Evolutionary conservation across 2,329 filamentous ascomycete genomes (phyloP), one percentile per base, ranked within the genome.

Genomic region (Ramularia collo-cygni): DNA sequence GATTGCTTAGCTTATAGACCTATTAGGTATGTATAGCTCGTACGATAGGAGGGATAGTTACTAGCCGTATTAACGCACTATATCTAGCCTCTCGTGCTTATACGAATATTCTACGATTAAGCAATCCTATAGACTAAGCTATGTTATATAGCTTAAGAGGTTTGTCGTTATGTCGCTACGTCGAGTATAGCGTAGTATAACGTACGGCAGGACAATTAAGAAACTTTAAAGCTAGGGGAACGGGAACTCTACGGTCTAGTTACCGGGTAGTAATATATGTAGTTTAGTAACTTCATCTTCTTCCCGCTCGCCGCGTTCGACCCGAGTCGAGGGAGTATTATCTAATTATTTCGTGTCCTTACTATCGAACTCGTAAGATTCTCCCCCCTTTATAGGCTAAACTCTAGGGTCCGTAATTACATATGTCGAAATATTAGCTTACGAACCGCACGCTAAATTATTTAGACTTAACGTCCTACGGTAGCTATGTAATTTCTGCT

Each of bases 31-130:
- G 45, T 36, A 16, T 15, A 24, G 6, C 6, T 10, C 6, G 10
- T n/a, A n/a, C n/a, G n/a, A n/a, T n/a, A n/a, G n/a, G n/a, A n/a
- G n/a, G n/a, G n/a, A n/a, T n/a, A n/a, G n/a, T n/a, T n/a, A n/a
- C n/a, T n/a, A n/a, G n/a, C n/a, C n/a, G 14, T 14, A 26, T 38
- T 46, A n/a, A 40, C 28, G 7, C 14, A 21, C 10, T 19, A 28
- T 17, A 13, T 4, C 29, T 48, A 46, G 9, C 30, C 10, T 51
- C 10, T 38, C 46, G 32, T 51, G 48, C 31, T 51, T 46, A 3
- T 51, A 47, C 21, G 48, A 46, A 2, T 40, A 48, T 19, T n/a
- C n/a, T n/a, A 38, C 38, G 18, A 40, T 49, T 8, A 51, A 51
- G 40, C 48, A 51, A 21, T 30, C 48, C 13, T 32, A 44, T 31